Percentiles rank a stretch among this genome's conserved stretches.
Evolutionary conservation across 2,329 filamentous ascomycete genomes (phyloP).

Genomic region (Mollisia scopiformis): DNA sequence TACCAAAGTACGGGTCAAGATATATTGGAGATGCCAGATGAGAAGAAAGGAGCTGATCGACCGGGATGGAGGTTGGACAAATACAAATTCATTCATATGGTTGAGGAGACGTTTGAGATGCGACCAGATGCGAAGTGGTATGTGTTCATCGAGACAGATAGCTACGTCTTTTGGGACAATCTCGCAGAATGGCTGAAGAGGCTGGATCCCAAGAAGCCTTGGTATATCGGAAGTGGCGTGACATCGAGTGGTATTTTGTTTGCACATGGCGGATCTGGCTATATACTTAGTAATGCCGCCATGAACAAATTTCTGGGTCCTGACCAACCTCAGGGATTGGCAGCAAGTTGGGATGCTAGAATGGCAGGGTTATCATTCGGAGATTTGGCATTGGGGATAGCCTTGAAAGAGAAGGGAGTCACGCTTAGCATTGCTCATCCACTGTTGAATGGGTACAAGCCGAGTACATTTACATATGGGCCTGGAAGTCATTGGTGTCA

Average conservation of each 20-base stretch:
- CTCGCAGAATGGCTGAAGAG: conserved; percentile 50
- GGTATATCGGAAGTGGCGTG: conserved; percentile 51
- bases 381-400: conserved; percentile 52
- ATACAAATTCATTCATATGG: conserved; percentile 65
- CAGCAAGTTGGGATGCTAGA: conserved; percentile 48
- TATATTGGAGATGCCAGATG: conserved; percentile 41
- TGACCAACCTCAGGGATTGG: conserved; percentile 44
- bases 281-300: conserved; percentile 53
- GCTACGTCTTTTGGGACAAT: conserved; percentile 58
- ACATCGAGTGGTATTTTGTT: conserved; percentile 48
- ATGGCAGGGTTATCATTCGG: conserved; percentile 51
- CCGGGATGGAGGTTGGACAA: conserved; percentile 60
- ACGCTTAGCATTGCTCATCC: conserved; percentile 50
- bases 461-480: conserved; percentile 45
- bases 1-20: conserved; percentile 50
- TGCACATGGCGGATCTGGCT: conserved; percentile 60
- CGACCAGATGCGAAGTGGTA: conserved; percentile 60
- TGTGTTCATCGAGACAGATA: conserved; percentile 61
- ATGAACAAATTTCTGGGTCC: conserved; percentile 49
- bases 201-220: conserved; percentile 46
- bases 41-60: conserved; percentile 12
- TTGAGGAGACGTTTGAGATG: conserved; percentile 54
- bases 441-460: conserved; percentile 58
- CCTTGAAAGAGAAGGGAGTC: conserved; percentile 50
- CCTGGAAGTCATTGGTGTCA: conserved; percentile 54